These are phyloP conservation scores for Diaporthe batatas DNA, from an alignment of 2,329 filamentous ascomycete genomes.

Conservation along the genomic window DNA sequence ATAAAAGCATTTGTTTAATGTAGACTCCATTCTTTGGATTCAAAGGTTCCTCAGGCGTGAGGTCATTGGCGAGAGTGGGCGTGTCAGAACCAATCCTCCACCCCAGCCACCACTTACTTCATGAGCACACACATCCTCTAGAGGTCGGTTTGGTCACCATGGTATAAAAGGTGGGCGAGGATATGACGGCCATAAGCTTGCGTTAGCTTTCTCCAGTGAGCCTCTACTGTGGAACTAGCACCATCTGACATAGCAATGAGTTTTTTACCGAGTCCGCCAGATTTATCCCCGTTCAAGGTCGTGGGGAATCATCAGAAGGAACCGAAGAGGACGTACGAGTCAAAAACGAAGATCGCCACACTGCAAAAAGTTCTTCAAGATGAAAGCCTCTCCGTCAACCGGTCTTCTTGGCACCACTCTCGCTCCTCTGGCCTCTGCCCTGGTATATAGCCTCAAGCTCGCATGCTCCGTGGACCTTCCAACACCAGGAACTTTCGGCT, in stretches of 20 bases:
- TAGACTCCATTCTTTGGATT: not conserved
- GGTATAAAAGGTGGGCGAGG: not conserved
- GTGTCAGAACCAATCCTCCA: not conserved
- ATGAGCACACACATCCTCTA: not conserved
- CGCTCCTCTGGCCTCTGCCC: not conserved
- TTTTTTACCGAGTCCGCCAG: not conserved
- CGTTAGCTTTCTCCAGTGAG: not conserved
- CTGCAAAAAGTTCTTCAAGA: not conserved
- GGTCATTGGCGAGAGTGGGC: not conserved
- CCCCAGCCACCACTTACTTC: not conserved
- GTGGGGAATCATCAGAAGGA: not conserved
- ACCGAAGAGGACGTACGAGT: not conserved
- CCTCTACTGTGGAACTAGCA: not conserved
- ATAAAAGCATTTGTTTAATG: too few species aligned
- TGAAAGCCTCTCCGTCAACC: not conserved
- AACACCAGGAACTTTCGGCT: slow-evolving; percentile 3
- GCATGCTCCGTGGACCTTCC: not conserved
- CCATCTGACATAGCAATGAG: not conserved
- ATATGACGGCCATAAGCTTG: not conserved
- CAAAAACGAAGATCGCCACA: too few species aligned
- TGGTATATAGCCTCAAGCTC: slow-evolving; percentile 19
- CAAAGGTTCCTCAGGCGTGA: slow-evolving; percentile 1
- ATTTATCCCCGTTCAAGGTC: not conserved
- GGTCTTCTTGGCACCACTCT: not conserved
- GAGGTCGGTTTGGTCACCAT: not conserved